Conservation (phyloP, 129 eudicot species). For the Tagetes patula region DNA sequence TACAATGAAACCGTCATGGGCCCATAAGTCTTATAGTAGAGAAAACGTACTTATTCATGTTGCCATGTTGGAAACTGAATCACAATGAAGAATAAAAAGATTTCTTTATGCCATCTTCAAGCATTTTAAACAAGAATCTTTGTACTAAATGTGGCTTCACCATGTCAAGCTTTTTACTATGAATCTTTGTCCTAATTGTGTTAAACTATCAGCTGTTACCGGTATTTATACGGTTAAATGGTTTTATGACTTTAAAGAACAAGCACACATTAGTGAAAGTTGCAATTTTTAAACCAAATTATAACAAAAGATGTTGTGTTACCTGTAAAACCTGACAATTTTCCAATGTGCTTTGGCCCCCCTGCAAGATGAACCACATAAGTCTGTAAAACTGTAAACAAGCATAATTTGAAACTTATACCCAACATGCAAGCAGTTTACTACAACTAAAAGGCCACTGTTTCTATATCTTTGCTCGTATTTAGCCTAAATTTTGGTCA, state of each 20-base stretch:
- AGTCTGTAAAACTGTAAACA: constrained; percentile 3
- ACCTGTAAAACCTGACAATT: constrained; percentile 35
- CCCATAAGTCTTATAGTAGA: constrained; percentile 3
- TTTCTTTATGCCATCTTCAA: too few relatives aligned
- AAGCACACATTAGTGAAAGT: not conserved
- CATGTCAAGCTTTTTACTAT: not conserved
- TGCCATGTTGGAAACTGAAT: not conserved
- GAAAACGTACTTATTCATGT: not conserved
- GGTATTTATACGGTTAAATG: not conserved
- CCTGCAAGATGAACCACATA: constrained; percentile 24
- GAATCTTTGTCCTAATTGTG: not conserved
- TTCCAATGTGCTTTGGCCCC: constrained; percentile 35
- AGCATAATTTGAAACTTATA: not conserved
- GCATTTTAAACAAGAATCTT: not conserved
- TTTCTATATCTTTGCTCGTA: not conserved
- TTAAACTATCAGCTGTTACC: not conserved
- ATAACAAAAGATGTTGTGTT: constrained; percentile 2
- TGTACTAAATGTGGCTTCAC: not conserved
- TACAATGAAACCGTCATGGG: constrained; percentile 26
- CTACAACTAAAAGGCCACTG: not conserved
- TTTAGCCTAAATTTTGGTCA: not conserved
- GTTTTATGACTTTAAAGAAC: not conserved
- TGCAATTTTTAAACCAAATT: not conserved
- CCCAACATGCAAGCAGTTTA: not conserved
- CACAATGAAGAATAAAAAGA: too few relatives aligned